A percentile compares a stretch with the other conserved stretches of the same genome.
Evolutionary conservation across 2,329 filamentous ascomycete genomes (phyloP).

Genomic region (Ophiosphaerella narmari): DNA sequence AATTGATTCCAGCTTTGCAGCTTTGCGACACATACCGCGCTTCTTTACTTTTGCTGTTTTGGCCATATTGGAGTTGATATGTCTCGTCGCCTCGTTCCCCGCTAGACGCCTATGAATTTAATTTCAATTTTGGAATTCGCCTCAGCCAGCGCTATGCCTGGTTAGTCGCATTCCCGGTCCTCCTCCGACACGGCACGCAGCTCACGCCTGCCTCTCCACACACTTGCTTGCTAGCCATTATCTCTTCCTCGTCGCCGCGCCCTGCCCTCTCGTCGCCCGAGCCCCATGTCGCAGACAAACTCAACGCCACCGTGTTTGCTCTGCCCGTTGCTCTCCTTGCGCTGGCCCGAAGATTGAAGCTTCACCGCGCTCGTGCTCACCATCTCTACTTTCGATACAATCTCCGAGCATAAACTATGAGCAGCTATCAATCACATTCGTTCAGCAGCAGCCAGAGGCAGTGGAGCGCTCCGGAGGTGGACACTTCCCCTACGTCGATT

Average conservation of each 20-base stretch:
- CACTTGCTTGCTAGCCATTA: slow-evolving; percentile 14
- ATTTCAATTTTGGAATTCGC: slow-evolving; percentile 20
- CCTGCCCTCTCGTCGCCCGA: slow-evolving; percentile 5
- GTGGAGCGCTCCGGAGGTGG: slow-evolving; percentile 16
- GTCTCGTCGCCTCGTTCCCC: too few species aligned
- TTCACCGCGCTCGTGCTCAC: slow-evolving; percentile 10
- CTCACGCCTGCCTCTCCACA: background rate
- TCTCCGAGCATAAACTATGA: slow-evolving; percentile 19
- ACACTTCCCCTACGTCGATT: slow-evolving; percentile 16
- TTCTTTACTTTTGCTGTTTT: slow-evolving; percentile 55
- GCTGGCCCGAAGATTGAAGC: slow-evolving; percentile 42
- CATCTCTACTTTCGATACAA: slow-evolving; percentile 1
- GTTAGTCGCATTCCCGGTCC: slow-evolving; percentile 16
- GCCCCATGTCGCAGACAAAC: slow-evolving; percentile 42
- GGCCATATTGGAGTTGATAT: slow-evolving; percentile 39
- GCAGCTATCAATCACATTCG: slow-evolving; percentile 20
- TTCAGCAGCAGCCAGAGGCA: slow-evolving; percentile 22
- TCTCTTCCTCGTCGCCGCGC: slow-evolving; percentile 11
- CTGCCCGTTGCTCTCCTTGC: slow-evolving; percentile 27
- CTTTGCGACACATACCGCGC: slow-evolving; percentile 35
- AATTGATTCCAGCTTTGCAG: too few species aligned
- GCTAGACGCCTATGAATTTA: background rate
- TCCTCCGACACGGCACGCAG: slow-evolving; percentile 12
- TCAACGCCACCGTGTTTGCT: slow-evolving; percentile 33
- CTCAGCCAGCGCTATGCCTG: slow-evolving; percentile 7